Evolutionary conservation across 495 filamentous ascomycete species (phyloP).

Genomic region (Podospora australis): DNA sequence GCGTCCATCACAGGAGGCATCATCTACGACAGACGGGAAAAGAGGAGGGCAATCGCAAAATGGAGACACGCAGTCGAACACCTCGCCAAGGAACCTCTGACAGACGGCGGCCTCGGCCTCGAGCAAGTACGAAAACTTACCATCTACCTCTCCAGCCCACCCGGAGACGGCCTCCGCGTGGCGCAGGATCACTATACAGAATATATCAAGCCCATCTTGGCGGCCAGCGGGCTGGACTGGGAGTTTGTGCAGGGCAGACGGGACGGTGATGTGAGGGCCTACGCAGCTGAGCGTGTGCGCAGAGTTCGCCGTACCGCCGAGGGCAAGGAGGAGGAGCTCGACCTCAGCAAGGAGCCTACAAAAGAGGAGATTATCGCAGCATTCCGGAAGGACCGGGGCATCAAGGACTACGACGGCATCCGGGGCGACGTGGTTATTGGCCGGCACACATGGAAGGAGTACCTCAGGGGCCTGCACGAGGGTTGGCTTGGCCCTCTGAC

Average conservation of each 20-base stretch:
- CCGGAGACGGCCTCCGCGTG: constrained; percentile 70
- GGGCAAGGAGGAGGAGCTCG: constrained; percentile 38
- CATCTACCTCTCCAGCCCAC: constrained; percentile 77
- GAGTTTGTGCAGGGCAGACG: constrained; percentile 86
- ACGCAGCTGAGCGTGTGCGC: constrained; percentile 75
- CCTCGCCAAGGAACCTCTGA: constrained; percentile 69
- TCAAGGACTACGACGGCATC: constrained; percentile 63
- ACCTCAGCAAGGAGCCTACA: constrained; percentile 34
- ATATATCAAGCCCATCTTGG: constrained; percentile 89
- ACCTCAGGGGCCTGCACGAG: constrained; percentile 86
- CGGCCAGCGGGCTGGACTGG: constrained; percentile 86
- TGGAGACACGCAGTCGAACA: constrained; percentile 87
- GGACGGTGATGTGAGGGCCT: constrained; percentile 80
- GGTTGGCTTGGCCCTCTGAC: constrained; percentile 86
- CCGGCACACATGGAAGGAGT: constrained; percentile 95
- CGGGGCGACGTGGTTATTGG: constrained; percentile 84
- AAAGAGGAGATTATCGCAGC: constrained; percentile 53
- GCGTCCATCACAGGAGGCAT: constrained; percentile 69
- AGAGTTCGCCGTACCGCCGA: constrained; percentile 55
- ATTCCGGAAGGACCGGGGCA: constrained; percentile 52
- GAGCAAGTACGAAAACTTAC: constrained; percentile 79
- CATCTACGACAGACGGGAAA: constrained; percentile 86
- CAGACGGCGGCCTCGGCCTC: constrained; percentile 41
- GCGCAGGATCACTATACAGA: constrained; percentile 92
- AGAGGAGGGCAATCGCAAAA: constrained; percentile 71